These are phyloP conservation scores for Cystobasidiaceae sp. DNA, from an alignment of 1,284 basidiomycete species.

Conservation along the genomic window DNA sequence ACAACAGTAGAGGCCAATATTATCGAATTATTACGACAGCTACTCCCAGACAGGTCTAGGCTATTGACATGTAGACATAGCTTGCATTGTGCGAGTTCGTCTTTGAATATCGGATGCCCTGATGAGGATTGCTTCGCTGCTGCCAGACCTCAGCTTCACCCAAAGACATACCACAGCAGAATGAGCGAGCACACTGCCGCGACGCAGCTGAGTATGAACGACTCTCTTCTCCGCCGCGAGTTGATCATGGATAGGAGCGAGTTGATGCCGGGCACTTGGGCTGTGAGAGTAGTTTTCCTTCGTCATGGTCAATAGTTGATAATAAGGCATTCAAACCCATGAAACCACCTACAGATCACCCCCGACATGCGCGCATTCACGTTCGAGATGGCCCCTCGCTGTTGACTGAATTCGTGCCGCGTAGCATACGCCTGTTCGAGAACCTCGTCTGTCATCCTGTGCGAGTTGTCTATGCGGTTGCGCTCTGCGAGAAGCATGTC, in stretches of 20 bases:
- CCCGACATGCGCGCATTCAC: constrained; percentile 78
- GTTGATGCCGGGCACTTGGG: constrained; percentile 87
- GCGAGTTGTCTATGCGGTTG: constrained; percentile 80
- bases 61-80: too few relatives aligned
- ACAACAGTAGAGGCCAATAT: too few relatives aligned
- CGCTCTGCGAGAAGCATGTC: constrained; percentile 85
- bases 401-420: constrained; percentile 84
- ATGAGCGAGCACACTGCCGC: constrained; percentile 78
- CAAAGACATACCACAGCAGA: constrained; percentile 66
- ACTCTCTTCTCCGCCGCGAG: constrained; percentile 79
- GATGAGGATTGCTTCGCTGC: neutral
- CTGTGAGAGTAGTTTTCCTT: constrained; percentile 48
- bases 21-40: too few relatives aligned
- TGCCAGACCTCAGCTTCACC: constrained; percentile 30
- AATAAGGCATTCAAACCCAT: neutral
- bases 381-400: constrained; percentile 65
- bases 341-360: constrained; percentile 61
- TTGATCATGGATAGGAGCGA: constrained; percentile 87
- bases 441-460: constrained; percentile 89
- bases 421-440: constrained; percentile 95
- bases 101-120: too few relatives aligned
- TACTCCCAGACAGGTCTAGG: too few relatives aligned
- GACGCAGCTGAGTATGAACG: constrained; percentile 78
- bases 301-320: neutral
- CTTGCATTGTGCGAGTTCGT: too few relatives aligned